Evolutionary conservation across 2,329 filamentous ascomycete species (phyloP), one percentile per base, ranked within the genome.

Genomic region (Trichothecium roseum): DNA sequence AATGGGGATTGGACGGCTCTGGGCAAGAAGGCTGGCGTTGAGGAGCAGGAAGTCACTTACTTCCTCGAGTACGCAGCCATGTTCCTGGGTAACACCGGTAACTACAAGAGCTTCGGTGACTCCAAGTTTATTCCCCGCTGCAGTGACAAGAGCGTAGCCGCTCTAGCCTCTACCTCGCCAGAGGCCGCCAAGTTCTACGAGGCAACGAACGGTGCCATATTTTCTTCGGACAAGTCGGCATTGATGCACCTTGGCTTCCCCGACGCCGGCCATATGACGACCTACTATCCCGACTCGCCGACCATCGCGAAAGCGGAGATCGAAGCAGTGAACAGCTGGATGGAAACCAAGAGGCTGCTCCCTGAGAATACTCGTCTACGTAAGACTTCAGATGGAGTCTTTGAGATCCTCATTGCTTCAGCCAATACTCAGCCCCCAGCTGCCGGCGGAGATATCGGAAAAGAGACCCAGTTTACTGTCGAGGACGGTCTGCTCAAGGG

Each of bases 51-150:
- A 37, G 53, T 86, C 31, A 68, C 70, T 13, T 65, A 70, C 40
- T 88, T 88, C 61, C 65, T 89, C 27, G 75, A 87, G 55, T 91
- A 89, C 55, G 70, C 81, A 7, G 76, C 74, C 20, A 81, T 85
- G 57, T 87, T 91, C 56, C 65, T 91, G 3, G 82, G 82, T 30
- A 91, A 89, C 53, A 70, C 69, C 42, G 83, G 85, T 43, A 91
- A 91, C 58, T 91, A 89, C 63, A 89, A 89, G 63, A 82, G 81
- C 46, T 89, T 88, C 49, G 85, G 85, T 30, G 84, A 91, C 57
- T 74, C 80, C 48, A 91, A 91, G 54, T 88, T 91, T 52, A 72
- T 91, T 38, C 84, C 84, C 3, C 70, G 83, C 46, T 75, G 82
- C 49, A 65, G 69, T 6, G 70, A 78, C 45, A 70, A 73, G 39